Base-by-base conservation (phyloP, 805 yeast species). In the Sporopachydermia quercuum region DNA sequence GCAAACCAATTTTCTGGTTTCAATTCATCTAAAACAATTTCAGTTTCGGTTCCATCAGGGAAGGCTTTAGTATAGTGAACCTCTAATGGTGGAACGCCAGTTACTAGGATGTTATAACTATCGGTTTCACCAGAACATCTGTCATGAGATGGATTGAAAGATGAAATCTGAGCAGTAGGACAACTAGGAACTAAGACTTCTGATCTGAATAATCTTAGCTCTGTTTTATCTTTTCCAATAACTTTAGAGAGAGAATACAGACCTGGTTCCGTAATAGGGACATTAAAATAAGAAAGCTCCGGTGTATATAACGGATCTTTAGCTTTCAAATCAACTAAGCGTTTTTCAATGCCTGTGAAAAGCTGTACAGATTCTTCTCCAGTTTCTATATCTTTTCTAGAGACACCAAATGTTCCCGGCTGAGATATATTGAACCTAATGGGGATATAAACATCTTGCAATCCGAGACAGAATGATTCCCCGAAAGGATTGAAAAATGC, bases 361-460 rank as follows among this genome's bases (percentile, higher is more conserved):
- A 76, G 75, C 33, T 74, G 53, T 11, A 62, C 49, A 1, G 61
- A 52, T 14, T 68, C 57, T 36, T 64, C 60, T 47, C 72, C 70
- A 3, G 74, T 65, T 5, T 64, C 66, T 4, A 83, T 68, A 39
- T 74, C 74, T 14, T 67, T 69, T 51, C 69, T 73, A 42, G 73
- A 69, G 36, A 91, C 53, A 53, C 80, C 85, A 38, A 91, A 60
- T 38, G 61, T 65, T 1, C 76, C 77, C 3, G 94, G 70, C 34
- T 75, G 80, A 3, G 95, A 75, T 6, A 95, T 77, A 49, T 91
- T 87, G 48, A 85, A 70, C 47, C 77, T 74, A 11, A 91, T 64
- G 4, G 97, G 96, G 43, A 86, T 62, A 23, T 62, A 56, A 18
- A 69, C 45, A 11, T 55, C 50, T 27, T 54, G 49, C 54, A 39